Base-by-base conservation (phyloP, 495 filamentous ascomycete genomes). In the Peziza echinospora region DNA sequence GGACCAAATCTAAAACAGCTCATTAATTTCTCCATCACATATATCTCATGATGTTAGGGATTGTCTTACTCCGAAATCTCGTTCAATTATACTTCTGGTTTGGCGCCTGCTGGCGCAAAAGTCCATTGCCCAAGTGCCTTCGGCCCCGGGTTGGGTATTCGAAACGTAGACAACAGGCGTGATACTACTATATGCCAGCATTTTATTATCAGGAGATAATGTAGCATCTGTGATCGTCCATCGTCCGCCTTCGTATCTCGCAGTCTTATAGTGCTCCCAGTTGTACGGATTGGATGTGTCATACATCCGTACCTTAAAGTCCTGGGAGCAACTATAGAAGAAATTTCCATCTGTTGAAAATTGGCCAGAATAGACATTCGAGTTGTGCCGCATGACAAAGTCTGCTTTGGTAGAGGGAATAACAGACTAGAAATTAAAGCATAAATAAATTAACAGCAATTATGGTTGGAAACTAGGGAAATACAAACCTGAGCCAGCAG, bases 141-240 rank as follows among this genome's bases (percentile, higher is more conserved):
- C 77, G 50, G 86, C 76, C 21, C 75, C 74, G 13, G 87, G 84
- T 53, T 91, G 83, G 8, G 89, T 97, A 6, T 82, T 70, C 2
- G 89, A 82, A 25, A 96, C 63, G 60, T 78, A 91, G 0, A 93
- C 84, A 11, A 77, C 72, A 56, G 71, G 78, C 43, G 77, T 69
- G 48, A 94, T 84, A 13, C 84, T 92, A 28, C 77, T 82, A 55
- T 91, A 93, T 11, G 84, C 91, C 7, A 97, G 67, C 60, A 81
- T 84, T 47, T 72, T 76, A 57, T 94, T 94, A 63, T 97, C 86
- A 1, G 87, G 89, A 49, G 82, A 91, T 21, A 97, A 63, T 5
- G 77, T 78, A 23, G 89, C 87, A 65, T 97, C 89, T 9, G 87
- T 97, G 52, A 97, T 79, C 2, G 87, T 96, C 89, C 89, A 97